These are phyloP conservation scores for Verticillium nubilum DNA, from an alignment of 2,329 filamentous ascomycete genomes.

Conservation along the genomic window DNA sequence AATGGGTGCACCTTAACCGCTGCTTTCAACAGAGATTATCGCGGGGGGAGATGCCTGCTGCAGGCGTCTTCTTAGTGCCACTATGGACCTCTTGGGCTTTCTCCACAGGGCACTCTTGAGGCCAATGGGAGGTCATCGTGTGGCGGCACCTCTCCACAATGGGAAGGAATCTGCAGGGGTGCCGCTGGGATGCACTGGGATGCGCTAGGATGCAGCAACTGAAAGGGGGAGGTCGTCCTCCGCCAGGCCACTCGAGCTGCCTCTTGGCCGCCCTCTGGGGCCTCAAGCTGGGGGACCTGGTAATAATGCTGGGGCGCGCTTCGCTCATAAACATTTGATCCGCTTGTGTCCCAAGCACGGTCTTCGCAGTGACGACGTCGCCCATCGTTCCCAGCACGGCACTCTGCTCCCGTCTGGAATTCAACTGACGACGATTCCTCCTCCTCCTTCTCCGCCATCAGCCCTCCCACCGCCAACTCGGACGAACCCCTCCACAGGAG, in stretches of 20 bases:
- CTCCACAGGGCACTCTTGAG: background rate
- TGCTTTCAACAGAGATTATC: constrained; percentile 2
- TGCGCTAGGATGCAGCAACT: background rate
- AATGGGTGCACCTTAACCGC: background rate
- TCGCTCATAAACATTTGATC: background rate
- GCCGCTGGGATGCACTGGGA: too few relatives aligned
- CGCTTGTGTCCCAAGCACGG: background rate
- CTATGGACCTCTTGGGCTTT: background rate
- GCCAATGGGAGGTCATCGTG: background rate
- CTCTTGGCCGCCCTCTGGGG: background rate
- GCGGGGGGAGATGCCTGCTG: background rate
- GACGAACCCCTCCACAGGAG: background rate
- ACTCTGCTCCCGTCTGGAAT: background rate
- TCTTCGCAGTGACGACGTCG: background rate
- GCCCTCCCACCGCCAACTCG: background rate
- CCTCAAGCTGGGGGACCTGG: background rate
- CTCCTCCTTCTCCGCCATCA: background rate
- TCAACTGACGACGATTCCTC: background rate
- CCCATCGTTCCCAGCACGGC: background rate
- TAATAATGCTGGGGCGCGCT: too few relatives aligned
- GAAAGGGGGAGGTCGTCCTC: background rate
- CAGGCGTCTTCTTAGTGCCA: background rate
- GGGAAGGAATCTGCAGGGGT: background rate
- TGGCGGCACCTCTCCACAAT: background rate
- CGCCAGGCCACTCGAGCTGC: background rate